Evolutionary conservation across 202 grass and related monocot species (phyloP).

Genomic region (Eragrostis tef): DNA sequence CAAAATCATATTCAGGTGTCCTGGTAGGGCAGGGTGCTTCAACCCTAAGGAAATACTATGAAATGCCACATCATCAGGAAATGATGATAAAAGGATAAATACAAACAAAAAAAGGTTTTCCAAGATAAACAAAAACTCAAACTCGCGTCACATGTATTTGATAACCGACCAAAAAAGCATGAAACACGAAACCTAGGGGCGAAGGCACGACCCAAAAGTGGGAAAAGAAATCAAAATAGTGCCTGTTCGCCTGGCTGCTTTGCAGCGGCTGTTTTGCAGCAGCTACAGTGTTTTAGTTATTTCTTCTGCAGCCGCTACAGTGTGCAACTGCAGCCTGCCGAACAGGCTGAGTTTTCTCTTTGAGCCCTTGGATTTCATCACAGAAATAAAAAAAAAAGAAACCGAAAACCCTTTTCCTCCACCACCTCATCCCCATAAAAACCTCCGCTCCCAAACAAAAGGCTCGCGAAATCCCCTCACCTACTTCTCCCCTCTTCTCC

Average conservation of each 20-base stretch:
- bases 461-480: constrained; percentile 42
- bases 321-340: no score
- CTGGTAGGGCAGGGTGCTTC: neutral
- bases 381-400: neutral
- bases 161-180: constrained; percentile 4
- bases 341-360: no score
- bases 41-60: neutral
- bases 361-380: neutral
- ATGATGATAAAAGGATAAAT: neutral
- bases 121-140: neutral
- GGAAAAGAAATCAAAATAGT: neutral
- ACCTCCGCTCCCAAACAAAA: constrained; percentile 23
- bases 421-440: constrained; percentile 43
- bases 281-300: no score
- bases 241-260: no score
- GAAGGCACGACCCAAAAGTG: neutral
- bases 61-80: neutral
- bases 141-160: neutral
- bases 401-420: neutral
- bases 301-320: no score
- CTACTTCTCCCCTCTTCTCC: constrained; percentile 7
- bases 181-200: neutral
- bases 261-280: no score
- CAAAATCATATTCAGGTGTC: neutral
- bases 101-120: neutral